Percentiles rank a stretch among this genome's conserved stretches.
Evolutionary conservation across 177 flowering plant genomes (phyloP).

Genomic region (Telopea speciosissima): DNA sequence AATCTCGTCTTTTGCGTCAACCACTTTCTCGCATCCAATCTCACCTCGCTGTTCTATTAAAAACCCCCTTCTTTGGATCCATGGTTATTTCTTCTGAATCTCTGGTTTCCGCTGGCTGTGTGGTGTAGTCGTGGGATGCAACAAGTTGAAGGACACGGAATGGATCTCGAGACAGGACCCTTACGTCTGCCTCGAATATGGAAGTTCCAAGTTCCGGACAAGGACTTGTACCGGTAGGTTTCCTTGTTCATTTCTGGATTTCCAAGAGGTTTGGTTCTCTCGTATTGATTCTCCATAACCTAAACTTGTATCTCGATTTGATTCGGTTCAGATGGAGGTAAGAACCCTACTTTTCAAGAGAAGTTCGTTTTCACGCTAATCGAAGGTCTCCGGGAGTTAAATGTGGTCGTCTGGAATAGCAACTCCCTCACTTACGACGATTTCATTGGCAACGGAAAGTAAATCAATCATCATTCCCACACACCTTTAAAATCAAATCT

Average conservation of each 20-base stretch:
- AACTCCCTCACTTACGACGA: slow-evolving; percentile 31
- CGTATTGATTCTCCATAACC: not conserved
- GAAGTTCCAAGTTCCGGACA: slow-evolving; percentile 56
- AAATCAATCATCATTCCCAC: not conserved
- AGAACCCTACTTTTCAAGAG: slow-evolving; percentile 40
- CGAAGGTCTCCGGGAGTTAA: slow-evolving; percentile 37
- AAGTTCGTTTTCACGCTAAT: slow-evolving; percentile 32
- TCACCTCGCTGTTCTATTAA: not conserved
- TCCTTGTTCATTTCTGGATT: not conserved
- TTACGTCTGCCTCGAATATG: slow-evolving; percentile 78
- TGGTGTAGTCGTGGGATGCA: slow-evolving; percentile 68
- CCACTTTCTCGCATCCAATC: not conserved
- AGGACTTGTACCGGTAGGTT: slow-evolving; percentile 70
- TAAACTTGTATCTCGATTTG: not conserved
- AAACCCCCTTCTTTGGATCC: too few relatives aligned
- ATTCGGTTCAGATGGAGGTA: slow-evolving; percentile 29
- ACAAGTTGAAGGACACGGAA: slow-evolving; percentile 80
- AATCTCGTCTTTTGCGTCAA: not conserved
- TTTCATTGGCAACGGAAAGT: slow-evolving; percentile 44
- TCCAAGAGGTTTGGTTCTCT: not conserved
- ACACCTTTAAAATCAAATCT: not conserved
- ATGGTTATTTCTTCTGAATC: too few relatives aligned
- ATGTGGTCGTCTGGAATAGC: slow-evolving; percentile 37
- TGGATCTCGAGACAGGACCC: slow-evolving; percentile 40
- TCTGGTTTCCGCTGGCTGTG: too few relatives aligned